phyloP scores from a whole-genome alignment of 2,329 filamentous ascomycete genomes.

The Apiospora marii region DNA sequence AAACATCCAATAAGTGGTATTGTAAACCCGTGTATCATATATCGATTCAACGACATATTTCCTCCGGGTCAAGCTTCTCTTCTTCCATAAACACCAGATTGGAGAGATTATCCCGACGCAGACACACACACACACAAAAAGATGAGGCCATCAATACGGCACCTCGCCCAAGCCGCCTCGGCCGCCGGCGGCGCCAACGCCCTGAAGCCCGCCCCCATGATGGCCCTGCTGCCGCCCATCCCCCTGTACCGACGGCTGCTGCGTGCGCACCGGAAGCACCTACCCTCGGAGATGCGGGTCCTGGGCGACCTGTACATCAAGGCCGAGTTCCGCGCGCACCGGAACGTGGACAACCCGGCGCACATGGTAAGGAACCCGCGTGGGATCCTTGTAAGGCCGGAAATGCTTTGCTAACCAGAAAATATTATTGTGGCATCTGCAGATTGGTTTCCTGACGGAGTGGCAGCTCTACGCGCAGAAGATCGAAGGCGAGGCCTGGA shows the following conservation, averaged over 20 bases:
- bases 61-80: too few species aligned
- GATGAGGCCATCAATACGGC: slow-evolving; percentile 40
- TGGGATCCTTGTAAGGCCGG: too few species aligned
- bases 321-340: slow-evolving; percentile 87
- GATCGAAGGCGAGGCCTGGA: slow-evolving; percentile 87
- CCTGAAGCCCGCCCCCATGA: slow-evolving; percentile 44
- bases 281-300: slow-evolving; percentile 77
- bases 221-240: slow-evolving; percentile 85
- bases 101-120: not conserved
- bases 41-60: too few species aligned
- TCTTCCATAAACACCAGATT: not conserved
- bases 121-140: not conserved
- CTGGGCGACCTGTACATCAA: slow-evolving; percentile 95
- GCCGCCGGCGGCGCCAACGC: slow-evolving; percentile 38
- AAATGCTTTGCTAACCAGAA: too few species aligned
- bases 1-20: not conserved
- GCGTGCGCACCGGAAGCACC: slow-evolving; percentile 81
- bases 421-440: too few species aligned
- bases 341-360: slow-evolving; percentile 84
- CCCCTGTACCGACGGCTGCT: slow-evolving; percentile 88
- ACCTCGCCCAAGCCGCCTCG: slow-evolving; percentile 48
- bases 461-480: slow-evolving; percentile 97
- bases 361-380: slow-evolving; percentile 85
- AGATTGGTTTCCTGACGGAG: slow-evolving; percentile 96
- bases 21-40: not conserved